Base-by-base conservation (phyloP, 495 filamentous ascomycete species). In the Amniculicola lignicola region DNA sequence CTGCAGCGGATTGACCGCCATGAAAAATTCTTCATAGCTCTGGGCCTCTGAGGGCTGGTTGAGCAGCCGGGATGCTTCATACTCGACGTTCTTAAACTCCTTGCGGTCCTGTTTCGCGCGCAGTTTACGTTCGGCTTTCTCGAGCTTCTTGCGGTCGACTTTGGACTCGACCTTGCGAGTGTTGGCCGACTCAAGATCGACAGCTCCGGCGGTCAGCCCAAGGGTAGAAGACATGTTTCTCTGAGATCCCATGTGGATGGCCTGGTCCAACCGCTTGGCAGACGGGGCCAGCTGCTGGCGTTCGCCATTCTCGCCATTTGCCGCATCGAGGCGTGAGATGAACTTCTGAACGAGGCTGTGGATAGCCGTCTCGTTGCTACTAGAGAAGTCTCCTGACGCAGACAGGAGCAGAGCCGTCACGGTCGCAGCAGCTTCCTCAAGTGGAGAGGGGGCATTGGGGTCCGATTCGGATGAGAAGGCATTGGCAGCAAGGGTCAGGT, bases 11-110 rank as follows among this genome's bases (percentile, higher is more conserved):
- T 99, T 99, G 75, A 99, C 93, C 35, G 87, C 82, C 93, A 99
- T 97, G 78, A 90, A 99, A 75, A 99, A 97, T 67, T 99, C 94
- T 69, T 99, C 93, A 70, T 99, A 99, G 3, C 88, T 89, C 79
- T 95, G 85, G n/a, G 90, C 75, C 59, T 88, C 82, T 58, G 88
- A 83, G 3, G 88, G 78, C 69, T 89, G 82, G 70, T 90, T 86
- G 61, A 99, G 78, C 56, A 99, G 77, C 59, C 85, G 82, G 4
- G 93, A 99, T 15, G 94, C 88, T 72, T 99, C 94, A 68, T 99
- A 99, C 68, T 93, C 86, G 51, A 99, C 93, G 40, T 84, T 95
- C 79, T 96, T 97, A 83, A 95, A 95, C 33, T 83, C 79, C 75
- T 99, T 99, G 77, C 92, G 93, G 75, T 87, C 94, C 77, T 97